Evolutionary conservation across 352 stramenopile species (phyloP).

Genomic region (Globisporangium barbulae): DNA sequence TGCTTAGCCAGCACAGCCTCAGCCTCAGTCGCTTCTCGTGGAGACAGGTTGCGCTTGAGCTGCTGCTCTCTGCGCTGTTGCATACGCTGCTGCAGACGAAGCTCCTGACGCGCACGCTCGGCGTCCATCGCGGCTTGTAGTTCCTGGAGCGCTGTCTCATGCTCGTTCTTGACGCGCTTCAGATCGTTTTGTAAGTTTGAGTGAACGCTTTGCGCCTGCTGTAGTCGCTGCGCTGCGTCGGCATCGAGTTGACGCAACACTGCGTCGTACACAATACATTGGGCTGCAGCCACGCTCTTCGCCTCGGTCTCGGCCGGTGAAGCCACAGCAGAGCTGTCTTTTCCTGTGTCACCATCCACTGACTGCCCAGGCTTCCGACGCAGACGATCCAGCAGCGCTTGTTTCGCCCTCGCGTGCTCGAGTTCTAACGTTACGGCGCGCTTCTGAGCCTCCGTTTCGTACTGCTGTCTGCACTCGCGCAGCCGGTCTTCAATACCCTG

Average conservation of each 20-base stretch:
- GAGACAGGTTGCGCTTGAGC: not conserved
- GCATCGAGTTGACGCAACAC: not conserved
- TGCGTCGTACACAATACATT: not conserved
- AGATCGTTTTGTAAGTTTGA: not conserved
- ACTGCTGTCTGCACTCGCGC: not conserved
- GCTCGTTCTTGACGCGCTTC: conserved; percentile 1
- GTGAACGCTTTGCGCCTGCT: not conserved
- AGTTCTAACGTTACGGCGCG: not conserved
- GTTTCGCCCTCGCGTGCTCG: not conserved
- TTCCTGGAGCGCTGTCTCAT: not conserved
- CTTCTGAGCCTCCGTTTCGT: not conserved
- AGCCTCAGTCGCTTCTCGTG: not conserved
- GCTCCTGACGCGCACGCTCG: conserved; percentile 1
- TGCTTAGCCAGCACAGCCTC: not conserved
- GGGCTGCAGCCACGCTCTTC: not conserved
- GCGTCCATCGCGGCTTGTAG: not conserved
- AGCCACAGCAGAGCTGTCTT: not conserved
- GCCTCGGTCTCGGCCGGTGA: not conserved
- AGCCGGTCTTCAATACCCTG: not conserved
- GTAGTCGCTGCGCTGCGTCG: not conserved
- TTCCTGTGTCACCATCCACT: not conserved
- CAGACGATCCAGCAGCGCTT: not conserved
- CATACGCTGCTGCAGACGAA: not conserved
- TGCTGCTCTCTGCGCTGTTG: conserved; percentile 7
- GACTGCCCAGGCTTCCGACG: not conserved